These are phyloP conservation scores for Pascua guehoae DNA, from an alignment of 1,284 basidiomycete genomes.

Conservation along the genomic window DNA sequence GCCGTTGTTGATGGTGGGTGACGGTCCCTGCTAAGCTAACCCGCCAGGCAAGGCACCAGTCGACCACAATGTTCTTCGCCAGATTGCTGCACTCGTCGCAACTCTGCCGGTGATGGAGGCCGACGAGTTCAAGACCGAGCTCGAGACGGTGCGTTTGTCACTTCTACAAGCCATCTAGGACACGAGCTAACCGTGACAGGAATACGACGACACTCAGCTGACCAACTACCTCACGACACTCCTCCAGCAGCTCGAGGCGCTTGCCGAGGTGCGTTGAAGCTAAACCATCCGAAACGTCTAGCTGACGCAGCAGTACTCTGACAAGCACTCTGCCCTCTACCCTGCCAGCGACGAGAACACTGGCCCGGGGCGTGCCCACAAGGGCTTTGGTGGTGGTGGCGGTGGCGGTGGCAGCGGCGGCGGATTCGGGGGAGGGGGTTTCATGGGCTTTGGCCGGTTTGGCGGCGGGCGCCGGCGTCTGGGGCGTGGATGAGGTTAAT, in stretches of 20 bases:
- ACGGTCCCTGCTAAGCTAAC: not conserved
- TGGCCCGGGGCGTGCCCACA: not conserved
- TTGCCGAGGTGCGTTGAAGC: conserved; percentile 72
- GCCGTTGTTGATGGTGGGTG: conserved; percentile 66
- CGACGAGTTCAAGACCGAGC: conserved; percentile 73
- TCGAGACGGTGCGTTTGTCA: conserved; percentile 63
- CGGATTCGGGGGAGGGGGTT: no score
- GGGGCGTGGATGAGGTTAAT: no score
- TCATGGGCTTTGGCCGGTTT: no score
- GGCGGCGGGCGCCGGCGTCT: no score
- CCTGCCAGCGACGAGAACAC: not conserved
- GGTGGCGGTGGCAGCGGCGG: no score
- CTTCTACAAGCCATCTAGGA: no score
- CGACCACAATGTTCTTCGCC: conserved; percentile 76
- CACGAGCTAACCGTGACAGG: conserved; percentile 54
- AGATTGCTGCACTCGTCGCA: conserved; percentile 77
- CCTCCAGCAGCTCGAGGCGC: conserved; percentile 77
- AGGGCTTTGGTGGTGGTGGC: not conserved
- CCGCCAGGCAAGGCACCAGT: conserved; percentile 60
- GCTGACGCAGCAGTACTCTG: conserved; percentile 27
- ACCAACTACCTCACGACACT: conserved; percentile 82
- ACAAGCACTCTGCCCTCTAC: conserved; percentile 27
- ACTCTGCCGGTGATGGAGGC: conserved; percentile 81
- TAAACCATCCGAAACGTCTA: not conserved
- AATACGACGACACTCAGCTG: conserved; percentile 92